Conservation (phyloP, 257 asterid genomes). For the Solanum paucissectum region DNA sequence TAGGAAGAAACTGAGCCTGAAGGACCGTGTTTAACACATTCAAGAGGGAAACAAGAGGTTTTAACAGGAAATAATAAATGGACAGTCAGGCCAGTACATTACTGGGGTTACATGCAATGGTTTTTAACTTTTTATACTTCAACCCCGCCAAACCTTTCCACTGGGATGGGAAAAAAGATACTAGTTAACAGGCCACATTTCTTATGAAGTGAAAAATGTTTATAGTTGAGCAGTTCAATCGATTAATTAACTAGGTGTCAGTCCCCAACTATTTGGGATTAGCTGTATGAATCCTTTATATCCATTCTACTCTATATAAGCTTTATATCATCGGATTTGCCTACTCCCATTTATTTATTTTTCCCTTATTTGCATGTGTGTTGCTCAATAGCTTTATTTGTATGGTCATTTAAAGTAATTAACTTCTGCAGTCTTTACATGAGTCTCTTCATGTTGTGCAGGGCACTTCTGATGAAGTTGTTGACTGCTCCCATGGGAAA, state of each 20-base stretch:
- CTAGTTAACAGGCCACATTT: not conserved
- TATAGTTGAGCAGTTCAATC: not conserved
- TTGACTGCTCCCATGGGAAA: constrained; percentile 56
- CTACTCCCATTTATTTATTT: not conserved
- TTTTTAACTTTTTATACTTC: not conserved
- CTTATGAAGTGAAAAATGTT: not conserved
- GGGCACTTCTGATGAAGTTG: constrained; percentile 64
- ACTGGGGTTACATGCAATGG: not conserved
- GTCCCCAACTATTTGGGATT: not conserved
- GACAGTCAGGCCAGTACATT: not conserved
- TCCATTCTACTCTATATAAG: not conserved
- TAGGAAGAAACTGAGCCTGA: not conserved
- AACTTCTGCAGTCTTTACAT: not conserved
- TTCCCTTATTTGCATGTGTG: not conserved
- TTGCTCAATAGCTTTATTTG: not conserved
- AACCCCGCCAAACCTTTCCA: not conserved
- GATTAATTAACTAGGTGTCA: not conserved
- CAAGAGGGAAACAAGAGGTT: not conserved
- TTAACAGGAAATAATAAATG: not conserved
- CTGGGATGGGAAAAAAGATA: not conserved
- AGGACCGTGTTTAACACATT: not conserved
- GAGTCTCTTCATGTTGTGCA: constrained; percentile 10
- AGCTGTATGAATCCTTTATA: not conserved
- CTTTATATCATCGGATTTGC: not conserved
- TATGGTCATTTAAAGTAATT: not conserved